Percentiles rank a stretch among this genome's conserved stretches.
Conservation (phyloP, 225 moss, liverwort and hornwort species). For the Pseudoscleropodium purum region DNA sequence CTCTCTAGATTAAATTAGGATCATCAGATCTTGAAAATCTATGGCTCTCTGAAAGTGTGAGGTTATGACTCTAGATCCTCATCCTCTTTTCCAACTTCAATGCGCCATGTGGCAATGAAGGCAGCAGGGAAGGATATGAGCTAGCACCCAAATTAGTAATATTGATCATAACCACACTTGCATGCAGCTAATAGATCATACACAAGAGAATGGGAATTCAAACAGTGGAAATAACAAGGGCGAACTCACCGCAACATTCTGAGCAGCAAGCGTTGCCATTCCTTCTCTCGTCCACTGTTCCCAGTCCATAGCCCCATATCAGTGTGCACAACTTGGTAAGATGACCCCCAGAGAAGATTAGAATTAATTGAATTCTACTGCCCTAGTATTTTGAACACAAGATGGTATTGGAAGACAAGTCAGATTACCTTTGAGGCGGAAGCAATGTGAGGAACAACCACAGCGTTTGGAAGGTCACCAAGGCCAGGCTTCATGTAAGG, state of each 20-base stretch:
- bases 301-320: constrained; percentile 1
- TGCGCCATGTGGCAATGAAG: not conserved
- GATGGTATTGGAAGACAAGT: not conserved
- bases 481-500: constrained; percentile 98
- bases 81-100: not conserved
- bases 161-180: not conserved
- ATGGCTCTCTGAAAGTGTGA: not conserved
- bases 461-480: constrained; percentile 82
- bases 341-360: not conserved
- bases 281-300: constrained; percentile 97
- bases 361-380: not conserved
- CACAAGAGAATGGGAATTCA: not conserved
- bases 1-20: not conserved
- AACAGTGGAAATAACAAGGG: not conserved
- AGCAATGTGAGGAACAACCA: constrained; percentile 96
- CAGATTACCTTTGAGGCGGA: constrained; percentile 80
- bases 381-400: not conserved
- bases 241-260: constrained; percentile 76
- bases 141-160: not conserved
- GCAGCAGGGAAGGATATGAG: not conserved
- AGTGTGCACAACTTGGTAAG: not conserved
- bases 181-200: not conserved
- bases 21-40: not conserved
- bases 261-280: constrained; percentile 95
- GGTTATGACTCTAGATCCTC: not conserved